Evolutionary conservation across 1,284 basidiomycete species (phyloP).

Genomic region (Meira miltonrushii): DNA sequence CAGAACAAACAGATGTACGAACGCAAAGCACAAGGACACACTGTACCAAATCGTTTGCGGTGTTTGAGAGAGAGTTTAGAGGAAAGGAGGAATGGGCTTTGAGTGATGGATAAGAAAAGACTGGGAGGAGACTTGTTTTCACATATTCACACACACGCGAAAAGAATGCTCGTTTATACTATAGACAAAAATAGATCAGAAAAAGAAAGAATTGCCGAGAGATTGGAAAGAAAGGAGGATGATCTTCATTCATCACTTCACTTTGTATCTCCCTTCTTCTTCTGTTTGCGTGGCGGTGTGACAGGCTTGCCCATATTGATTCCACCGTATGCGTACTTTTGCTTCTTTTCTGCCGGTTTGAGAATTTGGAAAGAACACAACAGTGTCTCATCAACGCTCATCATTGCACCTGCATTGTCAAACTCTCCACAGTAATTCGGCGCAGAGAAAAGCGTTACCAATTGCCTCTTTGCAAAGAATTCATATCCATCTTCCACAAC

Average conservation of each 20-base stretch:
- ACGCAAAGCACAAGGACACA: too few species aligned
- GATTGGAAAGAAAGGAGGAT: neutral
- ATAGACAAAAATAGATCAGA: too few species aligned
- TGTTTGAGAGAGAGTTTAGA: too few species aligned
- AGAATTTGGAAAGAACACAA: conserved; percentile 98
- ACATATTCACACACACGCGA: too few species aligned
- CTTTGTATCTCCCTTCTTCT: conserved; percentile 46
- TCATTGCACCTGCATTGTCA: conserved; percentile 89
- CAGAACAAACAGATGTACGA: too few species aligned
- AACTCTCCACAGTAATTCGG: conserved; percentile 87
- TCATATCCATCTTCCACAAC: conserved; percentile 99
- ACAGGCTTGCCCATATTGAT: conserved; percentile 57
- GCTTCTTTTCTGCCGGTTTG: conserved; percentile 98
- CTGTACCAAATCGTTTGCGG: too few species aligned
- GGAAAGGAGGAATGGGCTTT: too few species aligned
- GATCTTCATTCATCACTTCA: neutral
- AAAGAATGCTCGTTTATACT: too few species aligned
- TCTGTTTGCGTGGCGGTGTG: conserved; percentile 59
- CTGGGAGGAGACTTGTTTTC: too few species aligned
- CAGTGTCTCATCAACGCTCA: conserved; percentile 97
- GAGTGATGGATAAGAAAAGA: too few species aligned
- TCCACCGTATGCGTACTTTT: conserved; percentile 62
- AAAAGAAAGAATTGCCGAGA: neutral
- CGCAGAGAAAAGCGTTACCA: conserved; percentile 94
- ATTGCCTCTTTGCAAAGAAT: conserved; percentile 94